Evolutionary conservation across 306 rosid genomes (phyloP).

Genomic region (Cercis canadensis): DNA sequence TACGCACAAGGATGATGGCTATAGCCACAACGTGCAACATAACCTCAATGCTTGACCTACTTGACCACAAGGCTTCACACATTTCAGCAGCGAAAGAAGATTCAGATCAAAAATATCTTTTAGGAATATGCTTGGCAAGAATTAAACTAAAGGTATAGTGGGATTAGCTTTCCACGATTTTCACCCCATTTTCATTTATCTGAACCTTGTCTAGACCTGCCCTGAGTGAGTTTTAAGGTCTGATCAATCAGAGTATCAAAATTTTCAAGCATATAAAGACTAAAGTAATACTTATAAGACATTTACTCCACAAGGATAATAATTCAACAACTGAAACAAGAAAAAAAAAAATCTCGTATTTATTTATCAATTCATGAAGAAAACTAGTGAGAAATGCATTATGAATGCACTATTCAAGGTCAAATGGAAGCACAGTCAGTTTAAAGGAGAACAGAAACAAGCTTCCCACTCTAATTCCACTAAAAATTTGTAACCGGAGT

Average conservation of each 20-base stretch:
- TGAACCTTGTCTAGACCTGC: slow-evolving; percentile 14
- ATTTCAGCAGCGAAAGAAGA: slow-evolving; percentile 17
- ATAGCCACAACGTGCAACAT: neutral
- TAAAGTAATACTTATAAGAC: too few species aligned
- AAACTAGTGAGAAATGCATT: slow-evolving; percentile 17
- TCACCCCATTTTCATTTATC: neutral
- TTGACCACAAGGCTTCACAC: slow-evolving; percentile 1
- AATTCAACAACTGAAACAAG: too few species aligned
- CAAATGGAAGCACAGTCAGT: too few species aligned
- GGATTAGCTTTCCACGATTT: slow-evolving; percentile 1
- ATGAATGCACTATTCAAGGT: neutral
- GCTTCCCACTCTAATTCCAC: slow-evolving; percentile 9
- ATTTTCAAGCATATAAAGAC: slow-evolving; percentile 4
- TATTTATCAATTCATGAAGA: neutral
- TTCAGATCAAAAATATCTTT: slow-evolving; percentile 1
- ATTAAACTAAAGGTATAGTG: neutral
- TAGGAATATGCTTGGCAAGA: slow-evolving; percentile 22
- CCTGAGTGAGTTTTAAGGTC: neutral
- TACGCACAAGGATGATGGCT: neutral
- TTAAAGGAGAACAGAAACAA: too few species aligned
- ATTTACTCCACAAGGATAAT: too few species aligned
- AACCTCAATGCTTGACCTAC: neutral
- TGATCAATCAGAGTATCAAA: slow-evolving; percentile 14
- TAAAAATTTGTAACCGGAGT: neutral
- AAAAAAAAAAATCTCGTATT: neutral